Percentiles rank a stretch among this genome's conserved stretches.
phyloP scores from a whole-genome alignment of 176 grass and related monocot genomes.

The Olyra latifolia region DNA sequence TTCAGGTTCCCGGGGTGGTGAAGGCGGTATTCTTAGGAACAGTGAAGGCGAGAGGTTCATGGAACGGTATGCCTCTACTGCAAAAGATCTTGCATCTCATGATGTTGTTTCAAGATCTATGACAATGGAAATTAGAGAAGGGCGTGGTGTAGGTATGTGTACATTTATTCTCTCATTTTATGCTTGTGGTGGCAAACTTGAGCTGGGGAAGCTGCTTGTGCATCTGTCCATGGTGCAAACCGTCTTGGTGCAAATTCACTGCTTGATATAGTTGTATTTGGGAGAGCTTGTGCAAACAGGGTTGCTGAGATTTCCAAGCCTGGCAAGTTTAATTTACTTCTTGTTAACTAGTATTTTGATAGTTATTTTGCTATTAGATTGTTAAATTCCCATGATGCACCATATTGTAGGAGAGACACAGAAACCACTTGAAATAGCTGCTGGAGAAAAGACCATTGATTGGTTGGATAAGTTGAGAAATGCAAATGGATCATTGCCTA shows the following conservation, averaged over 20 bases:
- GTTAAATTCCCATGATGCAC: constrained; percentile 15
- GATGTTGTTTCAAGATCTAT: constrained; percentile 86
- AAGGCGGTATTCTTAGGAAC: constrained; percentile 90
- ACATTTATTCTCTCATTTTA: background rate
- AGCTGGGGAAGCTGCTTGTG: constrained; percentile 79
- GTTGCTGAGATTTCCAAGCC: constrained; percentile 71
- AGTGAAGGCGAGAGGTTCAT: constrained; percentile 88
- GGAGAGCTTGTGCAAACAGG: constrained; percentile 81
- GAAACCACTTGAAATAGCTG: constrained; percentile 55
- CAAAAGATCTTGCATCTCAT: constrained; percentile 85
- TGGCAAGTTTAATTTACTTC: constrained; percentile 40
- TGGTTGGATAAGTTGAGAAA: constrained; percentile 74
- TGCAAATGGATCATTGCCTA: constrained; percentile 60
- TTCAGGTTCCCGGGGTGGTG: constrained; percentile 73
- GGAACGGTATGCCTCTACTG: constrained; percentile 74
- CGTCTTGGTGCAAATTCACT: constrained; percentile 78
- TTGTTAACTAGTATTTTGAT: constrained; percentile 9
- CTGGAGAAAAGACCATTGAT: constrained; percentile 65
- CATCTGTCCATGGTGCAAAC: constrained; percentile 86
- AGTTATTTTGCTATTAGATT: constrained; percentile 3
- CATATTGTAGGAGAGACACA: constrained; percentile 47
- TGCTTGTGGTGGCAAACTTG: background rate
- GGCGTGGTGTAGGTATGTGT: constrained; percentile 65
- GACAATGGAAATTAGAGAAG: constrained; percentile 86
- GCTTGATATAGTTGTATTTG: constrained; percentile 83